Evolutionary conservation across 1,284 basidiomycete genomes (phyloP).

Genomic region (Cerrena zonata): DNA sequence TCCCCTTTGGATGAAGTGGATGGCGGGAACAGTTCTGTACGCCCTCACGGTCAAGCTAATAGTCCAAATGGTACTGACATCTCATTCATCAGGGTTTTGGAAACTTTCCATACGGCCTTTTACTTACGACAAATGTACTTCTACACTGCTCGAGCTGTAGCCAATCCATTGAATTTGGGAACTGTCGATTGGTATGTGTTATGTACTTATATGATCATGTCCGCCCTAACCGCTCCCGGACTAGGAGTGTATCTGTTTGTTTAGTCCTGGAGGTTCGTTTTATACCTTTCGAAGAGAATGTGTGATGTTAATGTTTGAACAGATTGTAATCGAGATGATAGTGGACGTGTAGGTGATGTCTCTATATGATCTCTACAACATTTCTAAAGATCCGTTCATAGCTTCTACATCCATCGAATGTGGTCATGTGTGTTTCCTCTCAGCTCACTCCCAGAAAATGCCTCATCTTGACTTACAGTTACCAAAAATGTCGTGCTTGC

Average conservation of each 20-base stretch:
- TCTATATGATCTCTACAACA: not conserved
- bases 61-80: not conserved
- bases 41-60: not conserved
- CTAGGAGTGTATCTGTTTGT: no score
- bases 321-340: not conserved
- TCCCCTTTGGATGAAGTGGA: not conserved
- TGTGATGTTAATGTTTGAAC: not conserved
- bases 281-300: not conserved
- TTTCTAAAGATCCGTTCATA: not conserved
- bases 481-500: not conserved
- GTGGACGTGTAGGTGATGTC: not conserved
- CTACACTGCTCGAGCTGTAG: not conserved
- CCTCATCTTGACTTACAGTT: not conserved
- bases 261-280: not conserved
- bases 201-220: not conserved
- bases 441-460: not conserved
- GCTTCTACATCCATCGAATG: not conserved
- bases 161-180: not conserved
- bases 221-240: no score
- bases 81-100: not conserved
- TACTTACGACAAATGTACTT: not conserved
- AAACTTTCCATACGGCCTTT: not conserved
- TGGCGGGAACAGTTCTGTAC: not conserved
- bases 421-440: not conserved
- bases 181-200: not conserved